Percentiles rank a stretch among this genome's conserved stretches.
Conservation (phyloP, 2,329 filamentous ascomycete genomes). For the Fusarium tjaetaba region DNA sequence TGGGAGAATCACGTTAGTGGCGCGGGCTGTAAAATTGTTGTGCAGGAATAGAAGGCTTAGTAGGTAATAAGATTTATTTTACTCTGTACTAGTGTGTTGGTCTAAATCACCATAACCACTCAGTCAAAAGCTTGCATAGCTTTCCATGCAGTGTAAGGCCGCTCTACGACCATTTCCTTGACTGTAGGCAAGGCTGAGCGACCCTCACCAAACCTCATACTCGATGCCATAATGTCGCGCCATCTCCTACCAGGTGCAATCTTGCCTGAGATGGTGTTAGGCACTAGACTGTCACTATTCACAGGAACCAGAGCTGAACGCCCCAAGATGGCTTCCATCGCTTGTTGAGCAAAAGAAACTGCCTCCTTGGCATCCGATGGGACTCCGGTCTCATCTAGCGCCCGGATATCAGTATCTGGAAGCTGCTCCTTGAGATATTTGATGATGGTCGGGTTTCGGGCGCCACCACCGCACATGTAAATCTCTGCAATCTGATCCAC, state of each 20-base stretch:
- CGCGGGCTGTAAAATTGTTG: too few relatives aligned
- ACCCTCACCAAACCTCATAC: not conserved
- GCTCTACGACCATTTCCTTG: conserved; percentile 2
- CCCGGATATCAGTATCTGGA: conserved; percentile 54
- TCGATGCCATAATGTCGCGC: not conserved
- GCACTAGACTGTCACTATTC: not conserved
- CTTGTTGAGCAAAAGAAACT: conserved; percentile 63
- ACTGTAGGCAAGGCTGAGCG: not conserved
- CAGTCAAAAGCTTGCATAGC: conserved; percentile 4
- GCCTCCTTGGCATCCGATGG: conserved; percentile 64
- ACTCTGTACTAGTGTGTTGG: too few relatives aligned
- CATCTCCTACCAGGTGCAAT: conserved; percentile 4
- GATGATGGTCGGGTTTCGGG: conserved; percentile 7
- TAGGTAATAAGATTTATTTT: too few relatives aligned
- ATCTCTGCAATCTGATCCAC: not conserved
- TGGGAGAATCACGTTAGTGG: too few relatives aligned
- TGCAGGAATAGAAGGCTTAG: too few relatives aligned
- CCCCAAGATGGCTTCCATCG: conserved; percentile 66
- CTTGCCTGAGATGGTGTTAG: conserved; percentile 7
- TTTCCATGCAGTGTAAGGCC: conserved; percentile 3
- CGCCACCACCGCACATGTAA: conserved; percentile 11
- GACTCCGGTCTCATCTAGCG: conserved; percentile 64
- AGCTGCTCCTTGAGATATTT: conserved; percentile 8
- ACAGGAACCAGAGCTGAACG: conserved; percentile 44
- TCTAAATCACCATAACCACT: not conserved